Evolutionary conservation across 495 filamentous ascomycete species (phyloP).

Genomic region (Aspergillus heteromorphus): DNA sequence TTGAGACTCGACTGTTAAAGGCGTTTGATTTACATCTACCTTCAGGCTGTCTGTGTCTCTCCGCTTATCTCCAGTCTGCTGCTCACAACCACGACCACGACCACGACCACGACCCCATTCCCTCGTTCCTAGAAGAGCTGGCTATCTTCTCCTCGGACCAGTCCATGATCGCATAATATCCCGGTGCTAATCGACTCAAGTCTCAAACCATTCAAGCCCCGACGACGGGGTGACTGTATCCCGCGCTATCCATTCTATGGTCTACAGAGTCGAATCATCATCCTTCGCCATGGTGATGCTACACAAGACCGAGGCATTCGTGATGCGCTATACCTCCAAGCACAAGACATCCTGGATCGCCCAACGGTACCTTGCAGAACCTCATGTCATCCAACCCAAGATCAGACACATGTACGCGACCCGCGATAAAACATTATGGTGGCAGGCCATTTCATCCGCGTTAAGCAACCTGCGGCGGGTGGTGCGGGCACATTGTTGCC

Average conservation of each 20-base stretch:
- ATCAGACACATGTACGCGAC: slow-evolving; percentile 27
- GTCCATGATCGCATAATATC: not conserved
- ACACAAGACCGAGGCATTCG: slow-evolving; percentile 3
- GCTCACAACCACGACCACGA: too few species aligned
- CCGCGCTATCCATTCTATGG: not conserved
- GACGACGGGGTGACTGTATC: too few species aligned
- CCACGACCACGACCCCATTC: not conserved
- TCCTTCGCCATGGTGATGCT: not conserved
- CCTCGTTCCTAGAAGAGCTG: not conserved
- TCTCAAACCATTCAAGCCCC: too few species aligned
- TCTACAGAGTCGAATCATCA: not conserved
- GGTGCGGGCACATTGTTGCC: slow-evolving; percentile 47
- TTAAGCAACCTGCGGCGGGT: slow-evolving; percentile 34
- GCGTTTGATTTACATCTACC: too few species aligned
- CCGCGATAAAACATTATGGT: slow-evolving; percentile 46
- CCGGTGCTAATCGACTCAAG: slow-evolving; percentile 5
- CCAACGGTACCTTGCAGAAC: slow-evolving; percentile 20
- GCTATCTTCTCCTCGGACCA: not conserved
- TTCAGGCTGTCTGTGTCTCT: too few species aligned
- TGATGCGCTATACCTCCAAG: slow-evolving; percentile 21
- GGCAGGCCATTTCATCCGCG: slow-evolving; percentile 26
- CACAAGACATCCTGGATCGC: slow-evolving; percentile 26
- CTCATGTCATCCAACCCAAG: slow-evolving; percentile 33
- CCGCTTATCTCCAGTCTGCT: not conserved
- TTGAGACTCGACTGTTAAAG: too few species aligned